A percentile compares a stretch with the other conserved stretches of the same genome.
Conservation (phyloP, 1,284 basidiomycete genomes). For the Microbotryum violaceum region DNA sequence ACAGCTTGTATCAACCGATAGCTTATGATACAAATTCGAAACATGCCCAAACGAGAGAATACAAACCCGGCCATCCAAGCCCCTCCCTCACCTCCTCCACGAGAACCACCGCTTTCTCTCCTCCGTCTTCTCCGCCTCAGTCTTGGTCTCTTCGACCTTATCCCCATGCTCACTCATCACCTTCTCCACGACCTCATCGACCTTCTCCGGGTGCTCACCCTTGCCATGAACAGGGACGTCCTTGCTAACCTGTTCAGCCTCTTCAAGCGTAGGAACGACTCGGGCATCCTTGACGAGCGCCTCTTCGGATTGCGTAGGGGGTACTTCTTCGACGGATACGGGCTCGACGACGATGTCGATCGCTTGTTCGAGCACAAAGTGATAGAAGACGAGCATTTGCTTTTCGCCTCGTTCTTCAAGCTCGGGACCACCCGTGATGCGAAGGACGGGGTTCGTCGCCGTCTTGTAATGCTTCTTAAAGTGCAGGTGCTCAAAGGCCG, state of each 20-base stretch:
- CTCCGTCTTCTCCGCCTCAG: background rate
- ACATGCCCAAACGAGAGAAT: no score
- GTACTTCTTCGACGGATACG: slow-evolving; percentile 9
- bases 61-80: no score
- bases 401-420: slow-evolving; percentile 23
- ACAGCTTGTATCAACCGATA: no score
- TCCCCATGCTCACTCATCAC: background rate
- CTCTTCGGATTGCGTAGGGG: slow-evolving; percentile 20
- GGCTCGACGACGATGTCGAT: slow-evolving; percentile 13
- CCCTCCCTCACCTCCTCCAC: no score
- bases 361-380: slow-evolving; percentile 18
- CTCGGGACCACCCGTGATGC: slow-evolving; percentile 29
- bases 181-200: slow-evolving; percentile 6
- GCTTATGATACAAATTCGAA: no score
- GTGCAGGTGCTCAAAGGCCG: slow-evolving; percentile 23
- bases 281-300: slow-evolving; percentile 16
- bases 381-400: slow-evolving; percentile 29
- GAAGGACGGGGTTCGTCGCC: slow-evolving; percentile 23
- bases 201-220: background rate
- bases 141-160: background rate
- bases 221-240: background rate
- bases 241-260: slow-evolving; percentile 12
- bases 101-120: background rate
- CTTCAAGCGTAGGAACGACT: slow-evolving; percentile 22
- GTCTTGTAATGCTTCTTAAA: slow-evolving; percentile 26